Evolutionary conservation across 2,329 filamentous ascomycete species (phyloP), one percentile per base, ranked within the genome.

Genomic region (Colletotrichum tanaceti): DNA sequence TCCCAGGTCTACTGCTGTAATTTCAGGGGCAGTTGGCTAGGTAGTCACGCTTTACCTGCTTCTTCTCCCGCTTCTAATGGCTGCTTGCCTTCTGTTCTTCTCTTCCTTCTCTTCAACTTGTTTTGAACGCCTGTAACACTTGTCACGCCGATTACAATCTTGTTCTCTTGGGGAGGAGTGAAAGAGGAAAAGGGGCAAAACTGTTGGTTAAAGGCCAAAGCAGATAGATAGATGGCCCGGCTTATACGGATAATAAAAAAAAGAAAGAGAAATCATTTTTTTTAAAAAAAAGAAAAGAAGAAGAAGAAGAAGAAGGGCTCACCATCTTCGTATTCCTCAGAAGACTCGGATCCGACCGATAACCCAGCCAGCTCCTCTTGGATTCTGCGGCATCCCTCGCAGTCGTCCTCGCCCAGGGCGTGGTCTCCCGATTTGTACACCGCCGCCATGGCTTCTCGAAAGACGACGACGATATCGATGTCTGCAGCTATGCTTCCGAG

Each of bases 321-420:
- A 70, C 67, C 68, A 50, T 71, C 65, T 35, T 68, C 68, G 24
- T 69, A 61, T 28, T 71, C 67, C 20, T 61, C 59, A 28, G 47
- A 66, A 9, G 53, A 44, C 44, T 68, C 54, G 7, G 65, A 68
- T 35, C 44, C 55, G 49, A 39, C 24, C 20, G 62, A 68, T 18
- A 68, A 49, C 24, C 52, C 62, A 20, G 65, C 47, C n/a, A 68
- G 54, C 14, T 68, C 70, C 47, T 47, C 49, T 13, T 64, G 49
- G n/a, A 71, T 71, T 54, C 65, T 68, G 24, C 64, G 54, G 62
- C 70, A 71, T 14, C 68, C 64, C 38, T 58, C 53, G 49, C 70
- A 71, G 35, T 59, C 64, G 43, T 65, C 62, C 41, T 49, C 22
- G 9, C 58, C 57, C 2, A 46, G 52, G 20, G 53, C 32, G 41